Evolutionary conservation across 2,329 filamentous ascomycete genomes (phyloP).

Genomic region (Cercospora zeina): DNA sequence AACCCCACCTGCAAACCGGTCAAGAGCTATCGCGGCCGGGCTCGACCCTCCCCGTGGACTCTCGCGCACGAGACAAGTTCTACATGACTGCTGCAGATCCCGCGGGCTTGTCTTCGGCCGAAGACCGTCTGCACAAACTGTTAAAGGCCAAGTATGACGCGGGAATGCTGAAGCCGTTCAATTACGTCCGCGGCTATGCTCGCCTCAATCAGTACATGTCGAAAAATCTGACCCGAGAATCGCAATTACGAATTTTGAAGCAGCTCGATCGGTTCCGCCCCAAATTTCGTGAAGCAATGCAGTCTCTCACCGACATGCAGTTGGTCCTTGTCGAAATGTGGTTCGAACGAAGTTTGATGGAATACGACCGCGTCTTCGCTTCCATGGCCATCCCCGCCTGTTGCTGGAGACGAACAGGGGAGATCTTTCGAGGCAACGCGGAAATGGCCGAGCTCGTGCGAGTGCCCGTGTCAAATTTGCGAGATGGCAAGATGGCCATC

Average conservation of each 20-base stretch:
- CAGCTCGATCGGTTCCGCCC: conserved; percentile 92
- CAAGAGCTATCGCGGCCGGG: conserved; percentile 62
- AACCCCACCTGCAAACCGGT: conserved; percentile 43
- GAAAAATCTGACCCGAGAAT: conserved; percentile 75
- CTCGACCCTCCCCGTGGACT: conserved; percentile 64
- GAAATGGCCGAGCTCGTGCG: conserved; percentile 98
- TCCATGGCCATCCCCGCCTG: conserved; percentile 98
- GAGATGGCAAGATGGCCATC: conserved; percentile 91
- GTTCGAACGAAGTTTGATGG: conserved; percentile 95
- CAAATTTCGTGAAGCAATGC: conserved; percentile 93
- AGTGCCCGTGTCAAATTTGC: conserved; percentile 83
- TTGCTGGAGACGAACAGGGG: conserved; percentile 93
- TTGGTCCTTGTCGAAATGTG: conserved; percentile 97
- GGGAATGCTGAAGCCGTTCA: conserved; percentile 91
- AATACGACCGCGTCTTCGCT: conserved; percentile 96
- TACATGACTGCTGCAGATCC: conserved; percentile 97
- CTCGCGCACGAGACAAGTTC: conserved; percentile 75
- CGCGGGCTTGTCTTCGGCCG: conserved; percentile 78
- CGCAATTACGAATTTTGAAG: conserved; percentile 85
- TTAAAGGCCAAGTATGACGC: conserved; percentile 95
- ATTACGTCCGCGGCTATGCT: conserved; percentile 96
- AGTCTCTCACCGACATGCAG: conserved; percentile 88
- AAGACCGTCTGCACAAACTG: conserved; percentile 92
- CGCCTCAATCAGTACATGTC: conserved; percentile 90
- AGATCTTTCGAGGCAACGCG: conserved; percentile 96